These are phyloP conservation scores for Bacidia gigantensis DNA, from an alignment of 495 filamentous ascomycete genomes.

Conservation along the genomic window DNA sequence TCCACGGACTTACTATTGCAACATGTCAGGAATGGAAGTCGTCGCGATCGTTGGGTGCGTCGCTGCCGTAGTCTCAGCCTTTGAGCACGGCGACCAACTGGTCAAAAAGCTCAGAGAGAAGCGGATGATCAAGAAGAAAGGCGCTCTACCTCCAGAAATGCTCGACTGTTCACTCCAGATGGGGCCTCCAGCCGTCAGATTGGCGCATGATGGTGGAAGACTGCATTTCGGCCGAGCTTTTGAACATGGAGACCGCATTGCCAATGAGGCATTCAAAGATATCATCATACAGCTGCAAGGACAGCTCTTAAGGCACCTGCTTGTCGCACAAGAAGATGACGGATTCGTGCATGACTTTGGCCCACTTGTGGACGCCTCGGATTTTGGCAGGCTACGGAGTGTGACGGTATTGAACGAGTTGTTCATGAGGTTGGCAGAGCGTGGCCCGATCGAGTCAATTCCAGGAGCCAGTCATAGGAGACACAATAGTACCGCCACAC, in stretches of 20 bases:
- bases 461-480: too few species aligned
- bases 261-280: slow-evolving; percentile 11
- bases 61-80: slow-evolving; percentile 16
- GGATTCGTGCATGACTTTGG: slow-evolving; percentile 7
- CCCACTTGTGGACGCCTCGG: slow-evolving; percentile 12
- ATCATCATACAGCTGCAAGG: slow-evolving; percentile 14
- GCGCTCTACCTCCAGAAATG: slow-evolving; percentile 4
- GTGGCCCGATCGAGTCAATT: slow-evolving; percentile 4
- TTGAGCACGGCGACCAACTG: slow-evolving; percentile 10
- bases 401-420: slow-evolving; percentile 13
- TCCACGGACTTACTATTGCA: too few species aligned
- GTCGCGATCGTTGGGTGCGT: slow-evolving; percentile 13
- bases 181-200: slow-evolving; percentile 10
- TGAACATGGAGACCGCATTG: slow-evolving; percentile 17
- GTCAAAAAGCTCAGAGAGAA: slow-evolving; percentile 15
- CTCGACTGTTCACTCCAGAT: slow-evolving; percentile 12
- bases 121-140: slow-evolving; percentile 10
- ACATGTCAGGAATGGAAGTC: slow-evolving; percentile 16
- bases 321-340: slow-evolving; percentile 15
- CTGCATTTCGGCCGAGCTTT: slow-evolving; percentile 9
- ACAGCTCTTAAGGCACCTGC: slow-evolving; percentile 11
- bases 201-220: slow-evolving; percentile 8
- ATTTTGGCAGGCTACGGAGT: slow-evolving; percentile 13
- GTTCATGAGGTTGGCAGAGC: slow-evolving; percentile 11
- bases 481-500: too few species aligned